phyloP scores from a whole-genome alignment of 257 asterid genomes.

The Perilla frutescens region DNA sequence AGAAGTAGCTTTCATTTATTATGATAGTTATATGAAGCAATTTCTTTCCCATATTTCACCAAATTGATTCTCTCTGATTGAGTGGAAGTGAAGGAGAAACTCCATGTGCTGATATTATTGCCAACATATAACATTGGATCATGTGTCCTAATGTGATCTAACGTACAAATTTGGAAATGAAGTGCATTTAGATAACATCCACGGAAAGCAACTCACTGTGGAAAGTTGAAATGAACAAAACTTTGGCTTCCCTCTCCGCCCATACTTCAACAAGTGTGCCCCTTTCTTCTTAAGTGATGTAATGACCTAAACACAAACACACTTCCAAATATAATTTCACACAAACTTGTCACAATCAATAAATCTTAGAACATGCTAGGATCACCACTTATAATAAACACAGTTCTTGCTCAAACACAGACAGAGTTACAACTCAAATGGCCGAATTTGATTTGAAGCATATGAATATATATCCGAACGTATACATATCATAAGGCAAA shows the following conservation, averaged over 20 bases:
- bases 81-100: too few species aligned
- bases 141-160: not conserved
- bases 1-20: too few species aligned
- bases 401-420: too few species aligned
- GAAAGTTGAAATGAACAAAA: slow-evolving; percentile 94
- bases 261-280: slow-evolving; percentile 86
- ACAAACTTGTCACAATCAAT: slow-evolving; percentile 17
- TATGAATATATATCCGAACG: too few species aligned
- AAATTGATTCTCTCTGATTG: not conserved
- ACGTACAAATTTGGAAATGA: not conserved
- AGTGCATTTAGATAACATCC: not conserved
- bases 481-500: too few species aligned
- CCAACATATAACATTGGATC: not conserved
- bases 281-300: slow-evolving; percentile 91
- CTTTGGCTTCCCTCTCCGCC: slow-evolving; percentile 97
- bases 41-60: not conserved
- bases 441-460: too few species aligned
- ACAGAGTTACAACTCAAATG: too few species aligned
- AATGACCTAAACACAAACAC: slow-evolving; percentile 63
- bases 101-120: not conserved
- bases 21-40: not conserved
- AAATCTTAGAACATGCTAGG: not conserved
- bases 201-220: slow-evolving; percentile 51
- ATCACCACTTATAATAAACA: slow-evolving; percentile 18
- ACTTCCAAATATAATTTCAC: slow-evolving; percentile 25